A percentile compares a stretch with the other conserved stretches of the same genome.
These are phyloP conservation scores for Alternaria sp. DNA, from an alignment of 2,329 filamentous ascomycete genomes.

Conservation along the genomic window DNA sequence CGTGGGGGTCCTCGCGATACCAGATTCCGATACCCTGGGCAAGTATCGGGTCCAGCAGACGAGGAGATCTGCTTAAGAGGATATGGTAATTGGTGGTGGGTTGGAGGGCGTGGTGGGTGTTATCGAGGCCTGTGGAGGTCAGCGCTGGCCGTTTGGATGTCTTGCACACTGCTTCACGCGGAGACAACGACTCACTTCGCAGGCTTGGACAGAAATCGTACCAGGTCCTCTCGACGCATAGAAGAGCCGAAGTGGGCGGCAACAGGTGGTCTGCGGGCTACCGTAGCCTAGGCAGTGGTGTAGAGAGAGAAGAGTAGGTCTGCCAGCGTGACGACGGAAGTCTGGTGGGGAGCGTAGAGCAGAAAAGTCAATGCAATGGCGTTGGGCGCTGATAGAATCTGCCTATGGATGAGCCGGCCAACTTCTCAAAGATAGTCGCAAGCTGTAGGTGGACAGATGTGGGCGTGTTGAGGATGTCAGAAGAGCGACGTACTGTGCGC, in stretches of 20 bases:
- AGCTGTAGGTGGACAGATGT: neutral
- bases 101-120: conserved; percentile 61
- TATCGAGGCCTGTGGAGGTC: conserved; percentile 68
- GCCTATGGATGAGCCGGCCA: conserved; percentile 6
- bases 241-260: conserved; percentile 54
- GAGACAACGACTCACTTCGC: conserved; percentile 74
- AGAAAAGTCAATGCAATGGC: conserved; percentile 29
- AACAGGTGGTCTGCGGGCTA: conserved; percentile 46
- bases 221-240: conserved; percentile 92
- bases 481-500: conserved; percentile 15
- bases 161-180: conserved; percentile 2
- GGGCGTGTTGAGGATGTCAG: conserved; percentile 2
- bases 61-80: conserved; percentile 68
- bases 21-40: conserved; percentile 83
- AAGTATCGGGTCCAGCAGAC: conserved; percentile 89
- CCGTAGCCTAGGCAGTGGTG: conserved; percentile 48
- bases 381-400: conserved; percentile 23
- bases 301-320: conserved; percentile 24
- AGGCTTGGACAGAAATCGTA: conserved; percentile 93
- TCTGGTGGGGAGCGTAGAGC: conserved; percentile 15
- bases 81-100: conserved; percentile 34
- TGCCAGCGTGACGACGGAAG: conserved; percentile 47
- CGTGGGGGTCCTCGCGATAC: conserved; percentile 67
- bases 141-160: conserved; percentile 17
- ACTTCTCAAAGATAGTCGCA: neutral